Conservation (phyloP, 2,329 filamentous ascomycete species). For the Seiridium unicorne region DNA sequence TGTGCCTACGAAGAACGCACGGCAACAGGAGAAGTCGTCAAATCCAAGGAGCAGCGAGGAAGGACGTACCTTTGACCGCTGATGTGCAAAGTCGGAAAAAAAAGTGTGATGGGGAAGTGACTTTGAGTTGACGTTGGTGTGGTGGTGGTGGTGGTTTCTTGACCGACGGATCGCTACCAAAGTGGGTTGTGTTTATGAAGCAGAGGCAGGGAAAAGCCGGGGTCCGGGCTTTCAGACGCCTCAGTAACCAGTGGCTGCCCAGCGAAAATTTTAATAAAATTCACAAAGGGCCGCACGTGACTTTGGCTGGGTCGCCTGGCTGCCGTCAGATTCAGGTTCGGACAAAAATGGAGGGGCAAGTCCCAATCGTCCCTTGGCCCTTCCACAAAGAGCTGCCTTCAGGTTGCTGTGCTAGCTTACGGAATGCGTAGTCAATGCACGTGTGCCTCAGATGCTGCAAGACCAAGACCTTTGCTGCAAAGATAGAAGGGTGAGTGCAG, state of each 20-base stretch:
- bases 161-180: slow-evolving; percentile 6
- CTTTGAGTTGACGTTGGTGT: background rate
- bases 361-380: too few relatives aligned
- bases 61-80: slow-evolving; percentile 3
- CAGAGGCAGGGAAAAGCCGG: background rate
- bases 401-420: too few relatives aligned
- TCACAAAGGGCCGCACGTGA: background rate
- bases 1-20: background rate
- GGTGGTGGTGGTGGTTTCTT: slow-evolving; percentile 5
- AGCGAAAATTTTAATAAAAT: slow-evolving; percentile 4
- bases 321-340: too few relatives aligned
- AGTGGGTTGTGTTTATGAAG: slow-evolving; percentile 5
- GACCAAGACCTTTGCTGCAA: background rate
- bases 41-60: background rate
- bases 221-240: background rate
- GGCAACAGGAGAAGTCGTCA: background rate
- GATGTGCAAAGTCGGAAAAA: background rate
- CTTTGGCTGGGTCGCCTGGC: background rate
- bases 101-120: slow-evolving; percentile 4
- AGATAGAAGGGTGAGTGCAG: too few relatives aligned
- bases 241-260: slow-evolving; percentile 4
- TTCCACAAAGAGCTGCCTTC: too few relatives aligned
- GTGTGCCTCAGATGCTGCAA: too few relatives aligned
- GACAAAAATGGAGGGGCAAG: background rate
- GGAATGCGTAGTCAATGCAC: too few relatives aligned